Conservation (phyloP, 139 green algal genomes). For the Micractinium sp. region DNA sequence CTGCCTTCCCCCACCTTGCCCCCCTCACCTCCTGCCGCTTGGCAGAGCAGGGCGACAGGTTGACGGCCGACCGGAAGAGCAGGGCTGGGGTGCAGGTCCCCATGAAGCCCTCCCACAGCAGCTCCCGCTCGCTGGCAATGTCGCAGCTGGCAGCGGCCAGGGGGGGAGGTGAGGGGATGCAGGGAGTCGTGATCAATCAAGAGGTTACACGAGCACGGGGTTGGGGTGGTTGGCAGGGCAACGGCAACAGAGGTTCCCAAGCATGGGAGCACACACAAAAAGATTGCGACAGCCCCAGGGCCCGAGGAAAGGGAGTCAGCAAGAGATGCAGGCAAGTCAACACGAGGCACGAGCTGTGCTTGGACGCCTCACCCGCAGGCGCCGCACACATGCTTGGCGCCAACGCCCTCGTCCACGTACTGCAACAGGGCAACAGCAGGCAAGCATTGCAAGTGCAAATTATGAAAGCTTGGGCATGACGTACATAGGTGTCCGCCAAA, state of each 20-base stretch:
- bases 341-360: background rate
- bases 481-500: no score
- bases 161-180: no score
- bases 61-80: constrained; percentile 54
- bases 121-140: constrained; percentile 23
- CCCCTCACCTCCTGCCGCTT: constrained; percentile 13
- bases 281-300: no score
- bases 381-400: constrained; percentile 20
- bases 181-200: no score
- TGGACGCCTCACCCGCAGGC: constrained; percentile 3
- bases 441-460: background rate
- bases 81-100: constrained; percentile 44
- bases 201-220: background rate
- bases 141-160: constrained; percentile 15
- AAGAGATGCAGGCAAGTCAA: background rate
- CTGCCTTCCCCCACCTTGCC: background rate
- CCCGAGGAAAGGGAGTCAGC: background rate
- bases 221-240: background rate
- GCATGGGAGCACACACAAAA: background rate
- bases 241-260: background rate
- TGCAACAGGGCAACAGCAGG: background rate
- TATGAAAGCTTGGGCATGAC: background rate
- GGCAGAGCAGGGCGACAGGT: constrained; percentile 33
- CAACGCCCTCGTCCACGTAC: constrained; percentile 15
- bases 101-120: constrained; percentile 69